Evolutionary conservation across 1,284 basidiomycete species (phyloP).

Genomic region (Gymnopus androsaceus): DNA sequence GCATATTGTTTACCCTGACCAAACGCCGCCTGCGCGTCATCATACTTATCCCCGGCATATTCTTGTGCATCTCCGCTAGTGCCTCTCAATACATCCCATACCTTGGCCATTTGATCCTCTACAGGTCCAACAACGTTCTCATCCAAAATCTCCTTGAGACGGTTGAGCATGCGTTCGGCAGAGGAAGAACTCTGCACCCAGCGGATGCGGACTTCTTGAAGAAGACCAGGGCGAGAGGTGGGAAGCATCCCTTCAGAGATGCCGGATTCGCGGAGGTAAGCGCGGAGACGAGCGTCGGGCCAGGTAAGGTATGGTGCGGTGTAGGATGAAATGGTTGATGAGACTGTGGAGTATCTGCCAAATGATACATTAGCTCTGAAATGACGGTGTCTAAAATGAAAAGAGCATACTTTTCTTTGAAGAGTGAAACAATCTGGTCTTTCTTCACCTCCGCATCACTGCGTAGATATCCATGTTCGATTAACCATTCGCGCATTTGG

Average conservation of each 20-base stretch:
- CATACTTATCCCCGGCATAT: conserved; percentile 24
- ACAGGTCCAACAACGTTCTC: conserved; percentile 59
- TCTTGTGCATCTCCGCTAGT: conserved; percentile 36
- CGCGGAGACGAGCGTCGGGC: conserved; percentile 87
- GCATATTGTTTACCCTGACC: too few species aligned
- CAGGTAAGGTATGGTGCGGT: conserved; percentile 73
- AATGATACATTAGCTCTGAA: background rate
- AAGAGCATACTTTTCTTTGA: conserved; percentile 60
- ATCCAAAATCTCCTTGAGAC: conserved; percentile 63
- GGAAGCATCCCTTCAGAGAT: conserved; percentile 70
- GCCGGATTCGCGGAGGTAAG: conserved; percentile 76
- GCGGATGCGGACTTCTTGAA: conserved; percentile 79
- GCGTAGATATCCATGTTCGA: conserved; percentile 74
- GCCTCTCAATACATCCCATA: conserved; percentile 47
- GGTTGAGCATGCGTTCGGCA: conserved; percentile 57
- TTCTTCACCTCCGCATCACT: conserved; percentile 67
- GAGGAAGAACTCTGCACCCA: conserved; percentile 66
- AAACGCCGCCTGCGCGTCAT: conserved; percentile 30
- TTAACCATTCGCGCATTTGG: conserved; percentile 77
- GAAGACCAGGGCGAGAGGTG: conserved; percentile 64
- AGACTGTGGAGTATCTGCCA: conserved; percentile 43
- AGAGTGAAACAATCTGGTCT: conserved; percentile 70
- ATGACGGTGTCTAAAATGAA: conserved; percentile 20
- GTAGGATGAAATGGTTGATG: conserved; percentile 28
- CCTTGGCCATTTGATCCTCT: conserved; percentile 62